Evolutionary conservation across 371 early-diverging fungal species (phyloP), one percentile per base, ranked within the genome.

Genomic region (Dichotomocladium elegans): DNA sequence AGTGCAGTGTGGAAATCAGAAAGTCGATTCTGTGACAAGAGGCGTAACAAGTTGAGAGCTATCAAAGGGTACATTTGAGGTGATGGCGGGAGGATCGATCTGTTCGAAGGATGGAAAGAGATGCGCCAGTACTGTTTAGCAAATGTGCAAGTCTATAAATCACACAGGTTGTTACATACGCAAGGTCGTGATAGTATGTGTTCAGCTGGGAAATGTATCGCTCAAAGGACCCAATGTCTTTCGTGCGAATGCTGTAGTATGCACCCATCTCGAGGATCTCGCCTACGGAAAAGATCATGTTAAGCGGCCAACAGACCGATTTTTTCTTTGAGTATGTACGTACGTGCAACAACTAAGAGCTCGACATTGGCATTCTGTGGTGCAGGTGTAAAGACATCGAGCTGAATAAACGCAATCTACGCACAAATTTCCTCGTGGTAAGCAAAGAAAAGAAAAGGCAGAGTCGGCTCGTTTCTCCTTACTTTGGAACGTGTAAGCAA

Each of bases 1-100:
- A 98, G 81, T 53, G 91, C 87, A 12, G 94, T 89, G 72, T 98
- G 96, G 72, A 98, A 98, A 61, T 95, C 96, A 19, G 96, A 86
- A 57, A 96, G 86, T 40, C 91, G 82, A 81, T 92, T 91, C 69
- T 96, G 95, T 28, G 96, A 85, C 46, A 98, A 78, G 57, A 96
- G 81, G 54, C 90, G 86, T 58, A 96, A 80, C 37, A 98, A 82
- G 63, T 98, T 91, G 43, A 98, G 81, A 3, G 96, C 98, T 27
- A 91, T 81, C 45, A 96, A 75, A 31, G 89, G 86, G 66, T 93
- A 91, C 88, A 86, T 88, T 66, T 90, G 78, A 29, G 80, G 76
- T 14, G 96, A 96, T 24, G 80, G 73, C 43, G 91, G 91, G 34
- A 92, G 78, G 21, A 61, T 53, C n/a, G 77, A 65, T 48, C 76